phyloP scores from a whole-genome alignment of 2,329 filamentous ascomycete genomes.

The Ceratocystis harringtonii region DNA sequence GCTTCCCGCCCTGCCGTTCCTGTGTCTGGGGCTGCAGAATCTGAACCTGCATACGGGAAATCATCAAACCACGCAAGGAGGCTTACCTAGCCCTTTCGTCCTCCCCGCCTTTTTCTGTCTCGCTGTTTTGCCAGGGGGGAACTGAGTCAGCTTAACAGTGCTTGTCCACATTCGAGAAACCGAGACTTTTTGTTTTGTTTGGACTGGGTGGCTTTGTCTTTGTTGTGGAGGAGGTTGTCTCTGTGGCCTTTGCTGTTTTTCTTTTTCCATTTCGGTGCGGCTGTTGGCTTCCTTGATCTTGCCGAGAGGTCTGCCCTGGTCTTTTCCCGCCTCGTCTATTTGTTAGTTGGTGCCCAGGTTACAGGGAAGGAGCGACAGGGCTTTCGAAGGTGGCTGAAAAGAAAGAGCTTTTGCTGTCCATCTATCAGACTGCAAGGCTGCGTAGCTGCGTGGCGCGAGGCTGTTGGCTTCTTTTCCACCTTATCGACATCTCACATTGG shows the following conservation, averaged over 20 bases:
- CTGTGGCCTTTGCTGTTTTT: too few relatives aligned
- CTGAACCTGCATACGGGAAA: constrained; percentile 6
- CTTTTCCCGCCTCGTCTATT: constrained; percentile 1
- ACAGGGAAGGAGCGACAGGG: background rate
- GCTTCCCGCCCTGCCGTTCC: background rate
- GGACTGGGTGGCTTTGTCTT: background rate
- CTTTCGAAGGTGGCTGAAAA: background rate
- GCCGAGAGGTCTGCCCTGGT: background rate
- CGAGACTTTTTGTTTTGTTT: background rate
- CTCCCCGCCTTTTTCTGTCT: background rate
- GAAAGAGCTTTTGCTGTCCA: background rate
- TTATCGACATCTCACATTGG: background rate
- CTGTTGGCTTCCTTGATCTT: background rate
- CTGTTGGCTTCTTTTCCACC: background rate
- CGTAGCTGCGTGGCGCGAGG: background rate
- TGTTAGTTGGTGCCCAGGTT: background rate
- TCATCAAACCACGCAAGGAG: background rate
- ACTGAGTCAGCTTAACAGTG: background rate
- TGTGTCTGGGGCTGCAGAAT: background rate
- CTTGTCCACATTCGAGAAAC: too few relatives aligned
- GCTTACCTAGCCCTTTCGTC: background rate
- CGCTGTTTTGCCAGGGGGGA: background rate
- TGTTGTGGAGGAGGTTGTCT: constrained; percentile 5
- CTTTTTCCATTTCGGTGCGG: constrained; percentile 5
- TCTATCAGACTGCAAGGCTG: background rate